These are phyloP conservation scores for Paraphaeosphaeria sporulosa DNA, from an alignment of 2,329 filamentous ascomycete genomes.

Conservation along the genomic window DNA sequence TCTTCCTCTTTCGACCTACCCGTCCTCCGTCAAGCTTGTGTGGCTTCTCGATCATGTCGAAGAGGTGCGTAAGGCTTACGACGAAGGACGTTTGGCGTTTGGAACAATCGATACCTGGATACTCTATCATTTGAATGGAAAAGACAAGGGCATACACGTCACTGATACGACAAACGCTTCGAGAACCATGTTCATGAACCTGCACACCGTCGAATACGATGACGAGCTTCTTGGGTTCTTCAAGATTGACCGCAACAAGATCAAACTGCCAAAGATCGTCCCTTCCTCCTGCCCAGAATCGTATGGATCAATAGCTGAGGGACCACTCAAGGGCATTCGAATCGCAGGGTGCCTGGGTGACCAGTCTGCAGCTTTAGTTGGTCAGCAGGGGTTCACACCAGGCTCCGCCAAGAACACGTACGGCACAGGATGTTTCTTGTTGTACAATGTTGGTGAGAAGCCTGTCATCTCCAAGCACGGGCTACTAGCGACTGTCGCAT, in stretches of 20 bases:
- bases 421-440: constrained; percentile 86
- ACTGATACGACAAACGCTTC: constrained; percentile 90
- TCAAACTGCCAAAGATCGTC: constrained; percentile 82
- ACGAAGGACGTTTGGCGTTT: constrained; percentile 78
- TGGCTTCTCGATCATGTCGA: constrained; percentile 81
- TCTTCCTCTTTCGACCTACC: constrained; percentile 86
- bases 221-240: constrained; percentile 81
- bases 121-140: constrained; percentile 81
- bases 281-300: constrained; percentile 77
- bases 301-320: constrained; percentile 73
- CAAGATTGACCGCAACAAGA: constrained; percentile 73
- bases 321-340: constrained; percentile 71
- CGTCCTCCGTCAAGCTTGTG: constrained; percentile 82
- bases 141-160: constrained; percentile 72
- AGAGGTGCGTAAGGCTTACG: constrained; percentile 76
- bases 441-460: constrained; percentile 86
- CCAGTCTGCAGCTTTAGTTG: constrained; percentile 85
- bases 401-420: constrained; percentile 92
- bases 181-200: constrained; percentile 93
- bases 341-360: constrained; percentile 89
- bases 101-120: constrained; percentile 91
- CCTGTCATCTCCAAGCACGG: constrained; percentile 87
- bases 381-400: constrained; percentile 82
- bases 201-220: constrained; percentile 81
- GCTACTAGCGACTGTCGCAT: constrained; percentile 85